These are phyloP conservation scores for Dactylis glomerata DNA, from an alignment of 176 grass and related monocot genomes.

Conservation along the genomic window DNA sequence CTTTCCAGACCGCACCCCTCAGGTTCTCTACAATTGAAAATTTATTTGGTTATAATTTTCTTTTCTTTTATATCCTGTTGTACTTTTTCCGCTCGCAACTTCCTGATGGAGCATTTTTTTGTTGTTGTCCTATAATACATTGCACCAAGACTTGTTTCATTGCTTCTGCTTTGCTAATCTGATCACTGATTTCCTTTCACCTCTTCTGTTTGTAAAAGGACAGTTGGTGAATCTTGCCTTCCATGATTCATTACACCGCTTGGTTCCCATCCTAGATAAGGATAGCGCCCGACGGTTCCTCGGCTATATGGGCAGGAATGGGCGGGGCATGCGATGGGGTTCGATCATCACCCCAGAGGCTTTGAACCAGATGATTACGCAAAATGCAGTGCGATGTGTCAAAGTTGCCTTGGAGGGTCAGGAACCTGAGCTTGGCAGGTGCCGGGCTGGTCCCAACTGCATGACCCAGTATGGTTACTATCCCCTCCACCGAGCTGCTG, in stretches of 20 bases:
- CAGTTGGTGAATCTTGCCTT: neutral
- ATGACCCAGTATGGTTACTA: slow-evolving; percentile 20
- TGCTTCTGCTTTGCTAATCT: neutral
- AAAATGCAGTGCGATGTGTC: neutral
- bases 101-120: neutral
- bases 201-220: neutral
- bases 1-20: neutral
- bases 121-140: neutral
- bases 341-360: neutral
- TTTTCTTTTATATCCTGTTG: neutral
- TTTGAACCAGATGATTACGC: neutral
- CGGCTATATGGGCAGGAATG: neutral
- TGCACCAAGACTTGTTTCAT: neutral
- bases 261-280: neutral
- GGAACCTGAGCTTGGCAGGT: neutral
- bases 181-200: neutral
- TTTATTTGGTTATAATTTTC: neutral
- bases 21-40: neutral
- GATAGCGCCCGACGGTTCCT: neutral
- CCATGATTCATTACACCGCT: neutral
- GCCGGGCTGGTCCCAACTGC: neutral
- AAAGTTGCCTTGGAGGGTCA: neutral
- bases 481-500: slow-evolving; percentile 24
- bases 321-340: neutral
- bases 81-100: neutral